These are phyloP conservation scores for Phylloporus sp. DNA, from an alignment of 768 basidiomycete species.

Conservation along the genomic window DNA sequence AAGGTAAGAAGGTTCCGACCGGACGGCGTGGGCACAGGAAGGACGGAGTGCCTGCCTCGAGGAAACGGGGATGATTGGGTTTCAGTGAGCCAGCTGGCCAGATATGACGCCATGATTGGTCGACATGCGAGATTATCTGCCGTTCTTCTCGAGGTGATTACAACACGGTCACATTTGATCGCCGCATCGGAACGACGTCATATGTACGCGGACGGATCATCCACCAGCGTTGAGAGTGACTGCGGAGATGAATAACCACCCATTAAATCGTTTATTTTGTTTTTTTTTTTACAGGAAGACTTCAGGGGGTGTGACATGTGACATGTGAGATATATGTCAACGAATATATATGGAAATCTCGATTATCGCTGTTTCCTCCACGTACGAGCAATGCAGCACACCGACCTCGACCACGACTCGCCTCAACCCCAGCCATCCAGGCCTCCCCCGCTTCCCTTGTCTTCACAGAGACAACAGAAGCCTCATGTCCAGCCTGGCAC, in stretches of 20 bases:
- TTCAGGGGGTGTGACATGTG: conserved; percentile 16
- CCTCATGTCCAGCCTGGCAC: conserved; percentile 7
- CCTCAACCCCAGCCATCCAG: not conserved
- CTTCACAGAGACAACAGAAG: conserved; percentile 8
- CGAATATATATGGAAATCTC: conserved; percentile 33
- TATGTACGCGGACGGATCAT: too few relatives aligned
- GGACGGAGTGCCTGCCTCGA: not conserved
- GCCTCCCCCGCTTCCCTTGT: not conserved
- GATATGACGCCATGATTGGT: not conserved
- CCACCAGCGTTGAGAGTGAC: too few relatives aligned
- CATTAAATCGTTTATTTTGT: not conserved
- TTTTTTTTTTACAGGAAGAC: not conserved
- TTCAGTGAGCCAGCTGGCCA: not conserved
- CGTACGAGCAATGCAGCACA: conserved; percentile 22
- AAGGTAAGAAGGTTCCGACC: not conserved
- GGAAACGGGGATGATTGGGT: not conserved
- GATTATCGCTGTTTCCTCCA: conserved; percentile 28
- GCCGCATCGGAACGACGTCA: too few relatives aligned
- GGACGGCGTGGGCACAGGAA: not conserved
- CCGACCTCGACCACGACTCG: conserved; percentile 14
- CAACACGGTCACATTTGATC: too few relatives aligned
- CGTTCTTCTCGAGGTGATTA: too few relatives aligned
- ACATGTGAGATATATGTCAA: not conserved
- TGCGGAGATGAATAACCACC: not conserved
- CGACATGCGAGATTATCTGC: not conserved